Evolutionary conservation across 1,139 yeast species (phyloP).

Genomic region (Taphrina communis): DNA sequence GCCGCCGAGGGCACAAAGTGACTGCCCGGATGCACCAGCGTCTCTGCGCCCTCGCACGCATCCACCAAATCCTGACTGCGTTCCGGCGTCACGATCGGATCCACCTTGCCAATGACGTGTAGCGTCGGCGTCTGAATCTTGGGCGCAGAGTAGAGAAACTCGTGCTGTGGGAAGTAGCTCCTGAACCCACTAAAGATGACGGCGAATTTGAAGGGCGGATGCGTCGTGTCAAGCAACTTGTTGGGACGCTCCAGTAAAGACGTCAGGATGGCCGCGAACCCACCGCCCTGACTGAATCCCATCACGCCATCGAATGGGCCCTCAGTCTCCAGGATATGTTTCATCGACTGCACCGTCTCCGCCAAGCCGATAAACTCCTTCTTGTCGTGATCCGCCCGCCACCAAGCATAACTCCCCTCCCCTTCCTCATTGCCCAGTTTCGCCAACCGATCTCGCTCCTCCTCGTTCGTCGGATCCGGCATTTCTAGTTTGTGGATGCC

Average conservation of each 20-base stretch:
- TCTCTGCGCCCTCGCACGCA: constrained; percentile 55
- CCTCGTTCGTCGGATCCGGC: constrained; percentile 40
- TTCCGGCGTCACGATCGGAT: constrained; percentile 83
- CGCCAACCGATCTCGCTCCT: constrained; percentile 37
- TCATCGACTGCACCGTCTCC: constrained; percentile 23
- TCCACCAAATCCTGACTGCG: constrained; percentile 67
- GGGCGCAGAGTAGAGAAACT: constrained; percentile 55
- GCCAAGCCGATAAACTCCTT: constrained; percentile 29
- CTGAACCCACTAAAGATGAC: constrained; percentile 80
- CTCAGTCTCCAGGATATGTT: constrained; percentile 61
- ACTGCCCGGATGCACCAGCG: constrained; percentile 79
- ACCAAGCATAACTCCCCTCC: constrained; percentile 41
- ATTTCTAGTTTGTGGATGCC: constrained; percentile 20
- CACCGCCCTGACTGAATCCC: constrained; percentile 96
- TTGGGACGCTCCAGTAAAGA: constrained; percentile 40
- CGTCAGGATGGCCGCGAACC: constrained; percentile 60
- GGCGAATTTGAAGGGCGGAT: constrained; percentile 67
- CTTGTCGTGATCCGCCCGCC: constrained; percentile 33
- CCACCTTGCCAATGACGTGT: constrained; percentile 85
- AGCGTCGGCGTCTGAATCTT: constrained; percentile 62
- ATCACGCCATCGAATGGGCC: constrained; percentile 90
- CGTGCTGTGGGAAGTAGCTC: constrained; percentile 62
- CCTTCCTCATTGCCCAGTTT: constrained; percentile 40
- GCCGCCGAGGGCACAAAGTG: constrained; percentile 70
- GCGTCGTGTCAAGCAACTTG: constrained; percentile 47